These are phyloP conservation scores for Eragrostis tef DNA, from an alignment of 202 grass and related monocot species.

Conservation along the genomic window DNA sequence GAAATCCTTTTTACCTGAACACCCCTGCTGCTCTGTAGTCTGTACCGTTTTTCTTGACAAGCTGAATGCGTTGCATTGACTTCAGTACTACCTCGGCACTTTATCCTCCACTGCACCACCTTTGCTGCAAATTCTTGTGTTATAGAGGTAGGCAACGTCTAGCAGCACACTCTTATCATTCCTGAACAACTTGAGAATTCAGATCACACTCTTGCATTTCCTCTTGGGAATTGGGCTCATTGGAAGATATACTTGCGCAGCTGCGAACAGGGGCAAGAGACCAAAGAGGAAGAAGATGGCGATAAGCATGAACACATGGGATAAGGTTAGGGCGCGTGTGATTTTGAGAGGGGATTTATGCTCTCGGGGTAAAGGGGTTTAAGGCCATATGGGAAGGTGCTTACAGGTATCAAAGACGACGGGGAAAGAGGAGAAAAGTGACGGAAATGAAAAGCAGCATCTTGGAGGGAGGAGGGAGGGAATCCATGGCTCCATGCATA, in stretches of 20 bases:
- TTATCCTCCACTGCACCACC: constrained; percentile 4
- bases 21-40: constrained; percentile 3
- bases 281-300: background rate
- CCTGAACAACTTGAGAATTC: background rate
- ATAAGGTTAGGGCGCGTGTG: constrained; percentile 39
- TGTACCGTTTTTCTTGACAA: constrained; percentile 18
- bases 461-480: constrained; percentile 38
- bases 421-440: background rate
- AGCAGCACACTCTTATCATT: background rate
- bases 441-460: constrained; percentile 52
- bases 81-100: constrained; percentile 25
- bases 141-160: background rate
- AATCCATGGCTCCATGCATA: constrained; percentile 50
- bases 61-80: constrained; percentile 37
- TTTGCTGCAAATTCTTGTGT: constrained; percentile 28
- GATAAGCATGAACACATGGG: constrained; percentile 16
- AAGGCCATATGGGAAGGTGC: constrained; percentile 54
- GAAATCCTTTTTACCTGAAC: constrained; percentile 44
- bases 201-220: background rate
- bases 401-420: constrained; percentile 51
- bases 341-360: constrained; percentile 48
- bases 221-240: too few species aligned
- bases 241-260: background rate
- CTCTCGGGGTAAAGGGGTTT: constrained; percentile 40
- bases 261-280: constrained; percentile 12